Evolutionary conservation across 768 basidiomycete species (phyloP).

Genomic region (Hypholoma sublateritium): DNA sequence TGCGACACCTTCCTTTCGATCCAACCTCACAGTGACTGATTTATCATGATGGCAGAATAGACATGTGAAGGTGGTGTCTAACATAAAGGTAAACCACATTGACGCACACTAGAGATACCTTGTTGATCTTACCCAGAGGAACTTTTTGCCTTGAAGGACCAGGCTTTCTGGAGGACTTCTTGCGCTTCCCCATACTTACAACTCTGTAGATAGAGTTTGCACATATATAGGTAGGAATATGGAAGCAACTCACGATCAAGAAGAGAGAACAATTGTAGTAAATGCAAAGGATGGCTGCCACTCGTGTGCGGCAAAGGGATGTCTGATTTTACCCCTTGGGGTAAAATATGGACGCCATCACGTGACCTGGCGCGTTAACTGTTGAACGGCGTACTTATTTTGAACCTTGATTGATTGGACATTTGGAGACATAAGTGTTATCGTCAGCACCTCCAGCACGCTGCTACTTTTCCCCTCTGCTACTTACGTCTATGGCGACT

Average conservation of each 20-base stretch:
- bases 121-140: conserved; percentile 59
- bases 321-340: conserved; percentile 2
- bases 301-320: background rate
- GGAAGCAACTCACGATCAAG: no score
- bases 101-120: background rate
- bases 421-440: conserved; percentile 4
- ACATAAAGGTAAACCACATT: background rate
- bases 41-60: conserved; percentile 90
- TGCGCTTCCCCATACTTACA: conserved; percentile 78
- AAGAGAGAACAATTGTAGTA: background rate
- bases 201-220: no score
- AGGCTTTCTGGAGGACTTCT: conserved; percentile 86
- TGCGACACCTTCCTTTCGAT: conserved; percentile 83
- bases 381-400: background rate
- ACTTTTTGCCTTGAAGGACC: conserved; percentile 64
- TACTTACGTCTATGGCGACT: conserved; percentile 49
- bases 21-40: conserved; percentile 81
- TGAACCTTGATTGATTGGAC: background rate
- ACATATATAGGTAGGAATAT: no score
- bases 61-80: conserved; percentile 81
- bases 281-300: background rate
- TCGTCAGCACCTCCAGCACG: background rate
- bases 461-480: conserved; percentile 3
- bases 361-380: conserved; percentile 19
- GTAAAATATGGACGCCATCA: conserved; percentile 11